Evolutionary conservation across 306 rosid genomes (phyloP).

Genomic region (Sphenostylis stenocarpa): DNA sequence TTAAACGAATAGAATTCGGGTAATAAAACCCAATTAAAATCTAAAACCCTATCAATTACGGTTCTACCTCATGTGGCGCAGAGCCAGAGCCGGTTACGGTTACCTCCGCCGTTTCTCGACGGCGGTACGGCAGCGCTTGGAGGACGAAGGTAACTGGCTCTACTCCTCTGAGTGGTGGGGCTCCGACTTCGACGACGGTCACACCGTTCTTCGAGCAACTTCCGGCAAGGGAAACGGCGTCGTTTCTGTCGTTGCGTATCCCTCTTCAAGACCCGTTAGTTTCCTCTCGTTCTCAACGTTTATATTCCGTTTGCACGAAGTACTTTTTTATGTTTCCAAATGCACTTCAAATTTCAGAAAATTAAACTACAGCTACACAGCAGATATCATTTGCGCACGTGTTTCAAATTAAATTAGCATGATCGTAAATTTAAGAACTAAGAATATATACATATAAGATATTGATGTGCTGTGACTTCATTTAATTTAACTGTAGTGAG

Average conservation of each 20-base stretch:
- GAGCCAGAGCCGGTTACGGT: constrained; percentile 26
- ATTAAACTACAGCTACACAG: background rate
- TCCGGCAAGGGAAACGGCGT: constrained; percentile 86
- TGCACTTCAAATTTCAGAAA: background rate
- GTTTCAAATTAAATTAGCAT: background rate
- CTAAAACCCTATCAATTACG: background rate
- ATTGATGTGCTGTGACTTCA: background rate
- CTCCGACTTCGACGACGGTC: constrained; percentile 44
- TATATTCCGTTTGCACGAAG: background rate
- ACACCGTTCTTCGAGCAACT: constrained; percentile 61
- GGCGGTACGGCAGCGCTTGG: constrained; percentile 46
- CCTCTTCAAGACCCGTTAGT: constrained; percentile 78
- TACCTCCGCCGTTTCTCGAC: constrained; percentile 67
- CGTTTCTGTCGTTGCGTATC: constrained; percentile 72
- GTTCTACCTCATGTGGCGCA: constrained; percentile 54
- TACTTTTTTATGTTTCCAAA: background rate
- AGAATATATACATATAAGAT: too few species aligned
- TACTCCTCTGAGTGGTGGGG: constrained; percentile 98
- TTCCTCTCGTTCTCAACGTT: background rate
- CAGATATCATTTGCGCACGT: background rate
- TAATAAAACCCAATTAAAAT: background rate
- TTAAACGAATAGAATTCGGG: too few species aligned
- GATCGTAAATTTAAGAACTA: background rate
- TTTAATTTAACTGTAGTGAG: background rate
- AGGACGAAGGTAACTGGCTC: constrained; percentile 91